Base-by-base conservation (phyloP, 2,329 filamentous ascomycete genomes). In the Fusarium keratoplasticum region DNA sequence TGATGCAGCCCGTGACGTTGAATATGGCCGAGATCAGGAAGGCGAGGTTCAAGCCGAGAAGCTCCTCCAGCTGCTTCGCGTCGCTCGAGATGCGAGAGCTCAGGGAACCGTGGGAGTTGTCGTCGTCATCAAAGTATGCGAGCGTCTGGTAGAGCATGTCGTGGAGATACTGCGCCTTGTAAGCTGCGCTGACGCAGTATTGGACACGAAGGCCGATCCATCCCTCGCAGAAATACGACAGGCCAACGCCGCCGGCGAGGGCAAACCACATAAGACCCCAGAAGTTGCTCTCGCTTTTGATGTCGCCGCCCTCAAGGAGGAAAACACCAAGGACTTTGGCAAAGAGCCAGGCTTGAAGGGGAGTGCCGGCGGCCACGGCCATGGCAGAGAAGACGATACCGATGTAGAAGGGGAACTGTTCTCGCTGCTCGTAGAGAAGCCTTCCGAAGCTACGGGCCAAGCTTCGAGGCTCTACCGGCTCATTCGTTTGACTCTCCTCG, bases 261-360 rank as follows among this genome's bases (percentile, higher is more conserved):
- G 78, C 79, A 4, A 81, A 27, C 74, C 81, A 82, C 78, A 82
- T 80, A 11, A 80, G 57, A 1, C 76, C 78, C 81, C 79, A 82
- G 29, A 81, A 81, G 5, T 76, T 54, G 2, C 71, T 60, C 18
- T 78, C 64, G 0, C 47, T 47, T 2, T 42, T 52, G 3, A 77
- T 27, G 59, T 88, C 85, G 6, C 71, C 64, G 2, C 66, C 69
- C 4, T 71, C 66, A 1, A 77, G 52, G 4, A 79, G 65, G 31
- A 81, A 81, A 9, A 81, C 72, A 0, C 71, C 69, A 0, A 81
- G 54, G 10, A 77, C 75, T 31, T 80, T 74, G 4, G 79, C 71
- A 55, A 81, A 79, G 4, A 83, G 73, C 77, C 77, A 80, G 4
- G 80, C 77, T 40, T 80, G 79, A 1, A 81, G 27, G 0, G 79